Base-by-base conservation (phyloP, 2,329 filamentous ascomycete species). In the Penicillium brevicompactum region DNA sequence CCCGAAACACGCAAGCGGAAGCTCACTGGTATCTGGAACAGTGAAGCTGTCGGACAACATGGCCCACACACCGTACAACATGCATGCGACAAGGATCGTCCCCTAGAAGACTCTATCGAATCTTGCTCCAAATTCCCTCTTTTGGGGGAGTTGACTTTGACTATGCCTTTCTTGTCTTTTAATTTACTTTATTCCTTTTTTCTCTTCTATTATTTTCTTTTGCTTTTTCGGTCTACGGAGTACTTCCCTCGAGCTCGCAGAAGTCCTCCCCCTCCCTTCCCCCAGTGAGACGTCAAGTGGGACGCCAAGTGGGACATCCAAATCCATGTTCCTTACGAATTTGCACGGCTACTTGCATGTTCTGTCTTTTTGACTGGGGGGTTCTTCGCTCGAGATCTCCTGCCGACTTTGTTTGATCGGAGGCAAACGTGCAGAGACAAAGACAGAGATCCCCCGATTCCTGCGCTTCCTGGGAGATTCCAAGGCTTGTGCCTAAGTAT, bases 401-500 rank as follows among this genome's bases (percentile, higher is more conserved):
- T 59, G 55, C 51, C 54, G 53, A 59, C 54, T 63, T 58, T 65
- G 57, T 60, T 65, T 66, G 62, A 61, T 56, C 60, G 50, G 53
- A 57, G 48, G 60, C 63, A 66, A 66, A 66, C 63, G 54, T 66
- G 60, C 63, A 66, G 63, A 61, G 53, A 60, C 59, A 63, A 62
- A 57, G 56, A 52, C 24, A 27, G 24, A 27, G 24, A 27, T 27
- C 24, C 24, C 8, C 24, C 24, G 24, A 27, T 27, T 27, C 24
- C 24, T 27, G 24, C 24, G 46, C 40, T 60, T 44, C 52, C 53
- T 46, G 50, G 46, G 51, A 43, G 37, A 44, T 55, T 16, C 16
- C 9, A 30, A 21, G 40, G 31, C 24, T 27, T 27, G 8, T 27
- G 24, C 24, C 40, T 45, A 34, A 50, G 48, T 50, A 51, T 46